Percentiles rank a stretch among this genome's conserved stretches.
These are phyloP conservation scores for Sporothrix mexicana DNA, from an alignment of 2,329 filamentous ascomycete genomes.

Conservation along the genomic window DNA sequence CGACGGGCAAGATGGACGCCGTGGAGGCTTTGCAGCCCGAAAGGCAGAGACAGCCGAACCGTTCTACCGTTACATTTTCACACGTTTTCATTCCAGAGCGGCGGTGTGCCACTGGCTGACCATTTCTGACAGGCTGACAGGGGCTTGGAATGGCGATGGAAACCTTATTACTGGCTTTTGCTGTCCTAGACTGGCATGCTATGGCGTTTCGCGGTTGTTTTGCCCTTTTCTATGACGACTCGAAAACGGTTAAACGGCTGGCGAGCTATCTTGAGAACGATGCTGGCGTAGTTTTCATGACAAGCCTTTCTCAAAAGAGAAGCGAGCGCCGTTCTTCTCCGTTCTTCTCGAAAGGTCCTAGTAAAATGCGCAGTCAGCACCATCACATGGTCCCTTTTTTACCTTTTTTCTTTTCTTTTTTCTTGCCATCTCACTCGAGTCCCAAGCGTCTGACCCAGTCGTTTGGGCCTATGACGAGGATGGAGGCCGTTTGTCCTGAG, in stretches of 20 bases:
- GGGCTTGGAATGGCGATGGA: background rate
- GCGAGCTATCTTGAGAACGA: background rate
- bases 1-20: background rate
- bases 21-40: background rate
- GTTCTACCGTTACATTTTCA: background rate
- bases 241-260: too few species aligned
- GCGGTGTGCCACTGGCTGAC: slow-evolving; percentile 4
- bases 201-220: slow-evolving; percentile 21
- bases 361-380: background rate
- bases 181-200: background rate
- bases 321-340: background rate
- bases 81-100: background rate
- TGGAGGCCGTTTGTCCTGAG: background rate
- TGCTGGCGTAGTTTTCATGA: background rate
- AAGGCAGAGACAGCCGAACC: background rate
- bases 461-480: background rate
- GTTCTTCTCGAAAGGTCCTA: background rate
- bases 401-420: too few species aligned
- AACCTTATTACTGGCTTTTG: background rate
- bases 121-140: slow-evolving; percentile 10
- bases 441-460: background rate
- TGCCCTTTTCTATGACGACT: background rate
- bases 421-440: background rate
- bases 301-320: background rate
- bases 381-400: background rate